Evolutionary conservation across 208 protist species (phyloP).

Genomic region (Lotmaria passim): DNA sequence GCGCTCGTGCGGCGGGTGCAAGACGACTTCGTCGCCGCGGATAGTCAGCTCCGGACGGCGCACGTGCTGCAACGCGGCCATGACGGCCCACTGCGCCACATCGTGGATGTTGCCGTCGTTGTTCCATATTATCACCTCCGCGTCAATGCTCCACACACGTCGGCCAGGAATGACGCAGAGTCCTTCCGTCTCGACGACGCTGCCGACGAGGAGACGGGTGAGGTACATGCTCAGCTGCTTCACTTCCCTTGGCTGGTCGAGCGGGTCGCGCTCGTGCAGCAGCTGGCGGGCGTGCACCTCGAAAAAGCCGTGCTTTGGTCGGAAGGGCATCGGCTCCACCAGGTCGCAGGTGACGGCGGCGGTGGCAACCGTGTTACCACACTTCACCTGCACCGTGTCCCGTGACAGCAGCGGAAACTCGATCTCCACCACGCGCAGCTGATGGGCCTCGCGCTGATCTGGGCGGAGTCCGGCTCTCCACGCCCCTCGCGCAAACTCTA

Average conservation of each 20-base stretch:
- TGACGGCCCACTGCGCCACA: conserved; percentile 82
- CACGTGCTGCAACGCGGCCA: conserved; percentile 92
- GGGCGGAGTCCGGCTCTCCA: conserved; percentile 77
- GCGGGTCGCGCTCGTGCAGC: conserved; percentile 77
- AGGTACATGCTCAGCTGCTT: conserved; percentile 82
- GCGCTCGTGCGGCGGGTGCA: conserved; percentile 91
- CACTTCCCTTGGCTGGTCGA: conserved; percentile 33
- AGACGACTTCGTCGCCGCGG: conserved; percentile 72
- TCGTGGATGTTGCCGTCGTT: conserved; percentile 95
- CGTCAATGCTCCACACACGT: conserved; percentile 90
- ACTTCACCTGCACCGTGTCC: conserved; percentile 81
- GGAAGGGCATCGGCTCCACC: conserved; percentile 93
- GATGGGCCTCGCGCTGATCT: conserved; percentile 70
- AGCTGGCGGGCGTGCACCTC: conserved; percentile 88
- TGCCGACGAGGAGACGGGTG: conserved; percentile 84
- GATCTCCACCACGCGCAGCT: conserved; percentile 74
- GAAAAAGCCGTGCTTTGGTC: conserved; percentile 96
- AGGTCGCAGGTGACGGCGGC: conserved; percentile 86
- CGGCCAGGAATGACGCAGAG: conserved; percentile 95
- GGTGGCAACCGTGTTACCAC: conserved; percentile 90
- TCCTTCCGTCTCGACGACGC: conserved; percentile 95
- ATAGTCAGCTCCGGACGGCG: conserved; percentile 95
- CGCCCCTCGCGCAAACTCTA: conserved; percentile 61
- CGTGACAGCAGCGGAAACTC: conserved; percentile 75
- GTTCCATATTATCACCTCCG: conserved; percentile 93